Evolutionary conservation across 805 yeast species (phyloP).

Genomic region (Cyberlindnera nakhonratchasimensis): DNA sequence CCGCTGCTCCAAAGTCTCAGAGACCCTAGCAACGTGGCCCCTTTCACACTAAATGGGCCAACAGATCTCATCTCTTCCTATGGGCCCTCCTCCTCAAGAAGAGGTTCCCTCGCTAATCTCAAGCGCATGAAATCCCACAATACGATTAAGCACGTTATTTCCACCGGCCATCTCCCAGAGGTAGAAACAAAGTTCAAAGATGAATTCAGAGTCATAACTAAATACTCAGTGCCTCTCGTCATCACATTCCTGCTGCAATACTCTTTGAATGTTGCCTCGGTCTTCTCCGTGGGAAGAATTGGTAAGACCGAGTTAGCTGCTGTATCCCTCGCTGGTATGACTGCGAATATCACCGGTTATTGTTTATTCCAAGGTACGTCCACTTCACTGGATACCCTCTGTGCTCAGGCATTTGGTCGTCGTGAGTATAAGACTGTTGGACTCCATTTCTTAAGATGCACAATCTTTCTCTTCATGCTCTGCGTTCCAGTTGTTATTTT

Average conservation of each 20-base stretch:
- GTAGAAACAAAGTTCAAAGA: constrained; percentile 32
- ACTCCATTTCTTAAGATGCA: constrained; percentile 63
- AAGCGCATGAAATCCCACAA: constrained; percentile 26
- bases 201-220: constrained; percentile 39
- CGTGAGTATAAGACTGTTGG: constrained; percentile 64
- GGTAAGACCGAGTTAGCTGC: constrained; percentile 74
- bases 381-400: constrained; percentile 73
- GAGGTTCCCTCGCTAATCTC: constrained; percentile 24
- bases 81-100: constrained; percentile 15
- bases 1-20: constrained; percentile 24
- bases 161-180: constrained; percentile 26
- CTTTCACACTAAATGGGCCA: constrained; percentile 4
- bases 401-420: constrained; percentile 78
- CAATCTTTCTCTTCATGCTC: constrained; percentile 52
- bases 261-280: constrained; percentile 71
- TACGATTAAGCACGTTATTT: constrained; percentile 26
- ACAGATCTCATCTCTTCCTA: constrained; percentile 21
- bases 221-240: constrained; percentile 57
- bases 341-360: constrained; percentile 72
- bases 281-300: constrained; percentile 71
- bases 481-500: constrained; percentile 50
- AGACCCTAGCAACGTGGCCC: constrained; percentile 17
- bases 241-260: constrained; percentile 68
- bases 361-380: constrained; percentile 75
- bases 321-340: constrained; percentile 71